Base-by-base conservation (phyloP, 129 eudicot genomes). In the Centrapalus pauciflorus region DNA sequence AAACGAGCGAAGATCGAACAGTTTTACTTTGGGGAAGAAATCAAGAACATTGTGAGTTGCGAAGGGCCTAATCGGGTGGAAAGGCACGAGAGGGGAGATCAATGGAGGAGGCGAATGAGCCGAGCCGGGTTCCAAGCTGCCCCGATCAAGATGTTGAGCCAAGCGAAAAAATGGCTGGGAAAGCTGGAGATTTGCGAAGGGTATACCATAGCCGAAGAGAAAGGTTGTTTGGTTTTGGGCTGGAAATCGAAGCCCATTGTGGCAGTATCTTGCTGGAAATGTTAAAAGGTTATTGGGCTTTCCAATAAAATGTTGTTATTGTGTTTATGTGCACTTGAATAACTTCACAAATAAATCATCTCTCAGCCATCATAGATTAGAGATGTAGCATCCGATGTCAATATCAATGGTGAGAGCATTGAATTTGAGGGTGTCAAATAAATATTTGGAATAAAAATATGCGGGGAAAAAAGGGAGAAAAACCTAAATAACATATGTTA, bases 251-350 rank as follows among this genome's bases (percentile, higher is more conserved):
- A 76, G 73, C 93, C 96, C 2, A 78, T 88, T 58, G 86, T 82
- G 38, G 89, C 96, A n/a, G 89, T 85, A 37, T 88, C 96, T 52
- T 88, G 96, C 85, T 88, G 96, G 96, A 88, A 85, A 85, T 83
- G 87, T 79, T 88, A 55, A 82, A 56, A 50, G 40, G 30, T 10
- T 10, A 32, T 61, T 7, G 14, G 13, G 61, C 26, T 11, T 24
- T 11, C 29, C 38, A 63, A 52, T 76, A 62, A 76, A 52, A 40
- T 29, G 9, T 14, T 43, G 32, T 61, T 4, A 57, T 12, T 56
- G 30, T 12, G 37, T 30, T 64, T 63, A 64, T 55, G 40, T 59
- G 20, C 35, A 30, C 13, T 33, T 61, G 1, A 78, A 66, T 72
- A 78, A 77, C 67, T 60, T 61, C 69, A 61, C 62, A 54, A 50